Base-by-base conservation (phyloP, 1,284 basidiomycete species). In the Psilocybe mexicana region DNA sequence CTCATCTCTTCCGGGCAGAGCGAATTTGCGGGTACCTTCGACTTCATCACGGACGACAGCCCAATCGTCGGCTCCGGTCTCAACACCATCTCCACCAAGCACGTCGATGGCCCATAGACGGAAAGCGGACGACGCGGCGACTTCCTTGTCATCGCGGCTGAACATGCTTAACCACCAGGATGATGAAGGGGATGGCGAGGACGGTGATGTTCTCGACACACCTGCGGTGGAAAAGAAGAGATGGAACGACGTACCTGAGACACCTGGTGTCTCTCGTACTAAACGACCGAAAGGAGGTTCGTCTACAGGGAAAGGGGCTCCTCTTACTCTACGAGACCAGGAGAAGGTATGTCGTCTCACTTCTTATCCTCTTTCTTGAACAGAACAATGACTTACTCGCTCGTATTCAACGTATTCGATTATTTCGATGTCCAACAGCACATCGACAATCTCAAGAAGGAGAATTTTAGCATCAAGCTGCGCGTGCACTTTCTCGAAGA, bases 401-500 rank as follows among this genome's bases (percentile, higher is more conserved):
- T 52, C 30, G 38, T 55, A 48, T 30, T 55, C 33, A 52, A 40
- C 33, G 10, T 46, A 23, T 33, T 48, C 24, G 10, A 35, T 45
- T 33, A 11, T 7, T 23, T 12, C 45, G 30, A 23, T 23, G 8
- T 24, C 6, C 33, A 57, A 47, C 66, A 96, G 94, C 91, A 95
- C 71, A 93, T 96, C 69, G 93, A 97, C 74, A 88, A 88, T 62
- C 82, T 95, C 65, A 96, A 96, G 79, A 96, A 95, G 72, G 94
- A 97, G 72, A 94, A 96, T 77, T 96, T 96, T 75, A 92, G 90
- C 67, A 87, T 97, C 69, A 96, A 97, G 71, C 83, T 96, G 54
- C 92, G 94, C 63, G 92, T 96, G 4, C 93, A 95, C 71, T 96
- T 96, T 70, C 83, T 96, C 50, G 93, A 96, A 70, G 93, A 96